phyloP scores from a whole-genome alignment of 805 yeast genomes.

The Diddensiella transvaalensis region DNA sequence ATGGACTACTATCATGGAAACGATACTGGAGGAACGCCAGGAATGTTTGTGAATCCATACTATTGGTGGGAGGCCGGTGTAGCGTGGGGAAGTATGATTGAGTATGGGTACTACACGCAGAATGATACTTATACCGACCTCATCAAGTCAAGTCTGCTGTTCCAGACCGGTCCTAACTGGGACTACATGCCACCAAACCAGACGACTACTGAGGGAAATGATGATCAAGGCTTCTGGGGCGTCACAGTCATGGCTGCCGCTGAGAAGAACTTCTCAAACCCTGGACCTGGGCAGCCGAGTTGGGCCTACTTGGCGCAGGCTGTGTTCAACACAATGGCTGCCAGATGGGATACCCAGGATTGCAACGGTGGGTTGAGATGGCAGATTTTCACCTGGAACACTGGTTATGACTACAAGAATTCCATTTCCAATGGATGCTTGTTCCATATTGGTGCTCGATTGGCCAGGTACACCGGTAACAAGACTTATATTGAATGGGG shows the following conservation, averaged over 20 bases:
- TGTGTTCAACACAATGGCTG: constrained; percentile 77
- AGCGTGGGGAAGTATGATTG: constrained; percentile 64
- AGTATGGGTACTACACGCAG: constrained; percentile 68
- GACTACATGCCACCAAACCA: constrained; percentile 81
- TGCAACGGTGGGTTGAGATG: constrained; percentile 84
- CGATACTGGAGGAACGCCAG: constrained; percentile 62
- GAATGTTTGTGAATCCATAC: constrained; percentile 70
- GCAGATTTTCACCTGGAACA: constrained; percentile 88
- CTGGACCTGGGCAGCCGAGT: constrained; percentile 51
- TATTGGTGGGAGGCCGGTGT: constrained; percentile 95
- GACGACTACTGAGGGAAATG: constrained; percentile 83
- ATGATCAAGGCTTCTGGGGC: constrained; percentile 94
- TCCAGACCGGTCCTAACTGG: constrained; percentile 60
- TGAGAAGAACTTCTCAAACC: constrained; percentile 77
- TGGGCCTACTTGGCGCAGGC: constrained; percentile 84
- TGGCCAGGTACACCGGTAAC: constrained; percentile 74
- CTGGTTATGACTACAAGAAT: constrained; percentile 84
- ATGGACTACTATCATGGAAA: constrained; percentile 77
- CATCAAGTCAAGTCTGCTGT: constrained; percentile 57
- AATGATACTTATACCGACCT: constrained; percentile 56
- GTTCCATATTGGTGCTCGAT: constrained; percentile 76
- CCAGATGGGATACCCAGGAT: constrained; percentile 64
- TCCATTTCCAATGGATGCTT: constrained; percentile 83
- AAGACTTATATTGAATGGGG: constrained; percentile 71
- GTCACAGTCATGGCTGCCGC: constrained; percentile 80